Evolutionary conservation across 305 asterid genomes (phyloP), one percentile per base, ranked within the genome.

Genomic region (Coffea humblotiana): DNA sequence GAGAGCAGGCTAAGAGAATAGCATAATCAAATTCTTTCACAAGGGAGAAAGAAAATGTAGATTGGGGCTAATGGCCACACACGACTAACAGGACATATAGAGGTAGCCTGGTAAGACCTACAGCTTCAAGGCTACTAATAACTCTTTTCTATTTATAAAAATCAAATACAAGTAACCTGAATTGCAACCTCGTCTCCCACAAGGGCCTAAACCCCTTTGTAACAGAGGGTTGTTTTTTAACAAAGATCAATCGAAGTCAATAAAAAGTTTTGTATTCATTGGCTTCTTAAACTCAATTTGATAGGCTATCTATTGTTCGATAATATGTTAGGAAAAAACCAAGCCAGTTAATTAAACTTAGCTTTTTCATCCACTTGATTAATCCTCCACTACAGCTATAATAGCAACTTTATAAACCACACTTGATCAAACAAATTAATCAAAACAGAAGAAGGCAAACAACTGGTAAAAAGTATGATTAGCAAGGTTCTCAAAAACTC

Each of bases 1-100:
- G 52, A 66, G 48, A 75, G 52, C 78, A 54, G 48, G 45, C 18
- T 23, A 40, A 71, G 75, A 43, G 47, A 77, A 47, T 84, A 71
- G 78, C 70, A 74, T 52, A 70, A 65, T 60, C 37, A 37, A 49
- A 77, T 37, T 48, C 19, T 11, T 32, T 72, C 32, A 9, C 5
- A 61, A 37, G 47, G 40, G 25, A 25, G 40, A 25, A 60, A n/a
- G 14, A 25, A 60, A n/a, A 8, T 63, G 35, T 4, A 48, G n/a
- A 47, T 75, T 15, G 19, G 21, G 6, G 43, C 54, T n/a, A 54
- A 56, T 29, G 45, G 15, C 40, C 69, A 74, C 54, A 23, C 3
- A 64, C 5, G 51, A 67, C 13, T 74, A 37, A 37, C 23, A 52
- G 47, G 29, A 52, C 64, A 47, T 2, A 19, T 6, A 79, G 25